phyloP scores from a whole-genome alignment of 306 rosid genomes.

The Cicer chorassanicum region DNA sequence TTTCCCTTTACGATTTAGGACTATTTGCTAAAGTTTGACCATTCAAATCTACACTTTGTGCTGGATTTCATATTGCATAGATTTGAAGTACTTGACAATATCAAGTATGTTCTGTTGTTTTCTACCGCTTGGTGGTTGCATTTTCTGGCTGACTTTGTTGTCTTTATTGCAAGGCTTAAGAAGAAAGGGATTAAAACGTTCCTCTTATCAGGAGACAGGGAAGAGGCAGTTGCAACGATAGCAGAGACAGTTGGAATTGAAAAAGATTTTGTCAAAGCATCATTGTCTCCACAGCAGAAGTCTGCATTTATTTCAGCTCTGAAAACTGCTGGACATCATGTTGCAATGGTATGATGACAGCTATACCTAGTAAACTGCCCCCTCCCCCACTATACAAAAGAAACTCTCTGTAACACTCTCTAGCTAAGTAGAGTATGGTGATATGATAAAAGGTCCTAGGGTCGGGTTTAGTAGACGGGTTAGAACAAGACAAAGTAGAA shows the following conservation, averaged over 20 bases:
- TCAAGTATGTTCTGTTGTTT: conserved; percentile 8
- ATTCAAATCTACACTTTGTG: not conserved
- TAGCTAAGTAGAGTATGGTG: conserved; percentile 23
- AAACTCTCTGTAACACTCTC: not conserved
- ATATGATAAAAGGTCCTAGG: conserved; percentile 33
- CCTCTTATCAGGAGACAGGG: conserved; percentile 98
- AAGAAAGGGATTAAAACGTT: conserved; percentile 84
- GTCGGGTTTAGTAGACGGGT: conserved; percentile 20
- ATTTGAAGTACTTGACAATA: conserved; percentile 37
- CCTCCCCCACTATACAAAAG: not conserved
- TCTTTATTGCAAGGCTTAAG: conserved; percentile 70
- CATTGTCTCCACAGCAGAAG: conserved; percentile 85
- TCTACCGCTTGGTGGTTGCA: conserved; percentile 34
- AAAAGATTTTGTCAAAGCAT: conserved; percentile 67
- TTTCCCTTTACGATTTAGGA: conserved; percentile 1
- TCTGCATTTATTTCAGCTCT: conserved; percentile 76
- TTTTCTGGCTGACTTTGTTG: conserved; percentile 50
- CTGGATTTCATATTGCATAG: conserved; percentile 25
- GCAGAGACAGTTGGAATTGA: conserved; percentile 84
- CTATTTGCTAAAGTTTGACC: conserved; percentile 26
- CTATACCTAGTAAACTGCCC: conserved; percentile 28
- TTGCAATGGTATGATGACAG: conserved; percentile 92
- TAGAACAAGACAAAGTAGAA: conserved; percentile 9
- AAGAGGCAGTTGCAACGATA: conserved; percentile 94
- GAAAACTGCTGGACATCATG: conserved; percentile 80